Base-by-base conservation (phyloP, 768 basidiomycete genomes). In the Suillus occidentalis region DNA sequence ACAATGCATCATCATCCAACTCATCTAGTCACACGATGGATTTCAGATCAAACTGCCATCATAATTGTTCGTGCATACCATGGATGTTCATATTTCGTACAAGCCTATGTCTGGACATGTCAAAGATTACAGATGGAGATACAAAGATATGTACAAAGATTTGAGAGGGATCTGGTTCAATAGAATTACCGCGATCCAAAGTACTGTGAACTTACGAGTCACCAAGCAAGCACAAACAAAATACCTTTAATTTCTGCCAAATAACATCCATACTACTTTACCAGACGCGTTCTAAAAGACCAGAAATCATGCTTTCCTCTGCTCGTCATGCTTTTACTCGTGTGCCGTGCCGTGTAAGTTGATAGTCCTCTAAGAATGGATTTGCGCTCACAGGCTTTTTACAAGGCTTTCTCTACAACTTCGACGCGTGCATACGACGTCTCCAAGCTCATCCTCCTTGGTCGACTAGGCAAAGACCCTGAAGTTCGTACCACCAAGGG, bases 51-150 rank as follows among this genome's bases (percentile, higher is more conserved):
- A 36, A 5, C 2, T 20, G 2, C 6, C 18, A 59, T 28, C 25
- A 42, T 18, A 6, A 4, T 14, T 36, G 1, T 60, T 58, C 13
- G 43, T 37, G 64, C 76, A 36, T 55, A 89, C 91, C 89, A 64
- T 87, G 81, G 49, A 97, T 80, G 75, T 97, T 88, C 36, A 99
- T 80, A 78, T 95, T 95, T 67, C 92, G 84, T 68, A 98, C 83
- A 77, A 89, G 85, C 73, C 95, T 89, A 78, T 99, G 97, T 76
- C 97, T 84, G 6, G 97, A 98, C 95, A 98, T 95, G 64, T 62
- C 76, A 63, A 25, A 68, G 57, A 60, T 39, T 65, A 45, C 55
- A 62, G 50, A 66, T 40, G 58, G 53, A 36, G 53, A 52, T 63
- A 61, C 65, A 49, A 47, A 40, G 61, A 50, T 64, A 49, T 49